Percentiles rank a stretch among this genome's conserved stretches.
Conservation (phyloP, 2,329 filamentous ascomycete species). For the Ascocoryne sarcoides region DNA sequence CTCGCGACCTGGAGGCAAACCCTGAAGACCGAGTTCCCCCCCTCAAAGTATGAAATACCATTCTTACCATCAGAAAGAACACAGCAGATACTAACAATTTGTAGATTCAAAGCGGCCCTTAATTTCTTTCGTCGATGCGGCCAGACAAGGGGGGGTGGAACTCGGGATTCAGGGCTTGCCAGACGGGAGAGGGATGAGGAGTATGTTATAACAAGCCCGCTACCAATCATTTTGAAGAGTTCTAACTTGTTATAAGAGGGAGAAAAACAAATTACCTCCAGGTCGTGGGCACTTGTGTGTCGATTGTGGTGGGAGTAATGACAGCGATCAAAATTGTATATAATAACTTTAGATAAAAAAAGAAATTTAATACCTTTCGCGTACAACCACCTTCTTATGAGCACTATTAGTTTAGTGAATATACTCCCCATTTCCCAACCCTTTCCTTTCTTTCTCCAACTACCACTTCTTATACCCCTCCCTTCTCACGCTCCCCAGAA, state of each 20-base stretch:
- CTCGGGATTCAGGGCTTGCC: constrained; percentile 1
- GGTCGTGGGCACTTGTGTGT: background rate
- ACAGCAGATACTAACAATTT: constrained; percentile 2
- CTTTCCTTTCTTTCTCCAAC: background rate
- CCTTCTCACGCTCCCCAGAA: background rate
- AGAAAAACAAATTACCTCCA: background rate
- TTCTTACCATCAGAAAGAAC: constrained; percentile 1
- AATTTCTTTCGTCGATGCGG: constrained; percentile 1
- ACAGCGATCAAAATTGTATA: background rate
- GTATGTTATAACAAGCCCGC: background rate
- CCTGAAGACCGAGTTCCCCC: constrained; percentile 4
- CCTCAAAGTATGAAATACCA: constrained; percentile 2
- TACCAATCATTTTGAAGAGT: background rate
- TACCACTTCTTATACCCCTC: background rate
- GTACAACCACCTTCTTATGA: background rate
- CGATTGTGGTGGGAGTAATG: background rate
- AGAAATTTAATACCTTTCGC: background rate
- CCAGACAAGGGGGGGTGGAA: constrained; percentile 3
- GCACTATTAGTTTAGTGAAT: background rate
- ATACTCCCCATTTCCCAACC: background rate
- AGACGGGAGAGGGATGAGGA: background rate
- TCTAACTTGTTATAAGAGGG: background rate
- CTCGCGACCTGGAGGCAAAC: background rate
- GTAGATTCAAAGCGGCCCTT: background rate
- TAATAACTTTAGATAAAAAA: background rate